Base-by-base conservation (phyloP, 495 filamentous ascomycete genomes). In the Immersiella caudata region DNA sequence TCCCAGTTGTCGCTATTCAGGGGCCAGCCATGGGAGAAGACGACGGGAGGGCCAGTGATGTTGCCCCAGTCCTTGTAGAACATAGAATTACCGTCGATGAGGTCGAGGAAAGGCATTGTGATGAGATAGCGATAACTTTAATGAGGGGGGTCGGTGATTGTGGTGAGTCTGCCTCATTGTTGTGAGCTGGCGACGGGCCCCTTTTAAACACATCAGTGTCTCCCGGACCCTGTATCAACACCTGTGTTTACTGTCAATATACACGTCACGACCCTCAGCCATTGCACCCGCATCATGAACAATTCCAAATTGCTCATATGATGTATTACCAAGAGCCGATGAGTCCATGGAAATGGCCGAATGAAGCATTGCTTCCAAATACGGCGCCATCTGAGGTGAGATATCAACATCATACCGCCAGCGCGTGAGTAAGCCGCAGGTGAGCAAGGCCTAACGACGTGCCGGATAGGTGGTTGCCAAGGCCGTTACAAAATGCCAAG, bases 31-130 rank as follows among this genome's bases (percentile, higher is more conserved):
- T 79, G 79, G 0, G 73, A 77, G 68, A 81, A 80, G 24, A 74
- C 72, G 24, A 79, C 70, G 1, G 73, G 66, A 0, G 40, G 26
- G 12, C 77, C 78, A 6, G 70, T 60, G 5, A 71, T 68, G 68
- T 79, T 78, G 62, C 79, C 77, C 78, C 78, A 79, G 59, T 80
- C 76, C 61, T 82, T 79, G 70, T 79, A 82, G 68, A 70, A 79
- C 46, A 82, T 70, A 67, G 75, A 61, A 29, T 73, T 74, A 57
- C 75, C 73, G 64, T 82, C 78, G 67, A 56, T 67, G 57, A 70
- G 70, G n/a, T 68, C 70, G 12, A 73, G 40, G 58, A 65, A 70
- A n/a, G 73, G 72, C 72, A 74, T 74, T 50, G 62, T 71, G 8
- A 33, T 33, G 29, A 33, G 29, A 33, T 33, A 33, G 29, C 8